Percentiles rank a stretch among this genome's conserved stretches.
These are phyloP conservation scores for Colletotrichum agaves DNA, from an alignment of 2,329 filamentous ascomycete genomes.

Conservation along the genomic window DNA sequence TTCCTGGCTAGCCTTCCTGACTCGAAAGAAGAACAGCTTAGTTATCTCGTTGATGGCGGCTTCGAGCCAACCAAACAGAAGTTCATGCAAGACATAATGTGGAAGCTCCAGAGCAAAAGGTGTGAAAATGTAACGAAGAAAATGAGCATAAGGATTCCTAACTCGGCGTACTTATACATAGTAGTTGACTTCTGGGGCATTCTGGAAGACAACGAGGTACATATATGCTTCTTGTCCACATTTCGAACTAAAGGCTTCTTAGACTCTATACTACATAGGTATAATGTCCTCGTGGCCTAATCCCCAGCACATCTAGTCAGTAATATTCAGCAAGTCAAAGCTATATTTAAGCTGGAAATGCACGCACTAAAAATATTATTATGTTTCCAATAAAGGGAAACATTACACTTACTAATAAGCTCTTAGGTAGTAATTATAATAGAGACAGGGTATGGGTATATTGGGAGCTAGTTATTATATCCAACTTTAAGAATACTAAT, in stretches of 20 bases:
- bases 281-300: conserved; percentile 75
- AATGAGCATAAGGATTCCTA: conserved; percentile 69
- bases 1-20: conserved; percentile 63
- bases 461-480: conserved; percentile 74
- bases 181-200: conserved; percentile 73
- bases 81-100: conserved; percentile 61
- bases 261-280: conserved; percentile 63
- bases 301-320: conserved; percentile 76
- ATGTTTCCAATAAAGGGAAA: conserved; percentile 76
- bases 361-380: conserved; percentile 80
- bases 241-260: conserved; percentile 67
- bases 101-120: conserved; percentile 58
- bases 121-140: conserved; percentile 64
- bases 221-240: conserved; percentile 73
- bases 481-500: conserved; percentile 72
- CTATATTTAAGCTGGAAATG: conserved; percentile 67
- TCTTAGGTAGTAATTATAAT: conserved; percentile 85
- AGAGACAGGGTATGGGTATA: conserved; percentile 81
- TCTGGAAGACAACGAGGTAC: conserved; percentile 73
- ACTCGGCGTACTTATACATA: conserved; percentile 73
- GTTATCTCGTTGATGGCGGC: conserved; percentile 66
- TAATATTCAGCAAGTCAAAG: conserved; percentile 76
- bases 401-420: conserved; percentile 71
- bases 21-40: conserved; percentile 60
- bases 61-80: conserved; percentile 63